These are phyloP conservation scores for Zalaria obscura DNA, from an alignment of 2,329 filamentous ascomycete species.

Conservation along the genomic window DNA sequence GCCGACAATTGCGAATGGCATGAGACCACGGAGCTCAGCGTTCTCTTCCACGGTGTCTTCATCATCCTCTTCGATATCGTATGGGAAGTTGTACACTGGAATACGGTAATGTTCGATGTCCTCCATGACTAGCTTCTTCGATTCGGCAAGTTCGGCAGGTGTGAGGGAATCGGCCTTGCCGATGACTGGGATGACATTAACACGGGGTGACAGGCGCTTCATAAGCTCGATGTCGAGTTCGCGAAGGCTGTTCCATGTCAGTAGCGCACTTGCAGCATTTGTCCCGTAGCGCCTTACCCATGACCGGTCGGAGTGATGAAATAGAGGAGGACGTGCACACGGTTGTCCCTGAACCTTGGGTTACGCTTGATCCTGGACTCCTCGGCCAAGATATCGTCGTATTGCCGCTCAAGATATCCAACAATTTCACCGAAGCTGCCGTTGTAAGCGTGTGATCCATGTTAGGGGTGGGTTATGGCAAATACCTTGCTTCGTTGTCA, in stretches of 20 bases:
- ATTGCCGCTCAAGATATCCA: conserved; percentile 96
- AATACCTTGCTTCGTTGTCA: conserved; percentile 84
- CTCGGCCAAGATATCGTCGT: conserved; percentile 97
- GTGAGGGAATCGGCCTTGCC: conserved; percentile 97
- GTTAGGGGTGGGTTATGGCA: conserved; percentile 28
- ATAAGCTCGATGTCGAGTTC: conserved; percentile 99
- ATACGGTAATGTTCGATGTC: conserved; percentile 99
- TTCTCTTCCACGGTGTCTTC: conserved; percentile 99
- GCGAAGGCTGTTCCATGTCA: conserved; percentile 52
- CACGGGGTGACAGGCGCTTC: conserved; percentile 94
- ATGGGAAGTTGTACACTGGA: conserved; percentile 99
- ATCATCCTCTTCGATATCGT: conserved; percentile 98
- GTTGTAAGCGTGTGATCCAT: background rate
- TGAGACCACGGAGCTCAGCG: conserved; percentile 87
- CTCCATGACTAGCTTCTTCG: conserved; percentile 99
- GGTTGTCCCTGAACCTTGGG: conserved; percentile 97
- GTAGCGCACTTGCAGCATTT: background rate
- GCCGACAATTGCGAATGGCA: conserved; percentile 98
- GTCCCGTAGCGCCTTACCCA: conserved; percentile 29
- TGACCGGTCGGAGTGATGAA: conserved; percentile 98
- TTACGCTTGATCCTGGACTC: conserved; percentile 99
- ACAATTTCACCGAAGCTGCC: conserved; percentile 90
- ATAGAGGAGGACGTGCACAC: conserved; percentile 95
- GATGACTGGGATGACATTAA: conserved; percentile 98
- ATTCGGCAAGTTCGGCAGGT: conserved; percentile 90